These are phyloP conservation scores for Bombardia bombarda DNA, from an alignment of 495 filamentous ascomycete genomes.

Conservation along the genomic window DNA sequence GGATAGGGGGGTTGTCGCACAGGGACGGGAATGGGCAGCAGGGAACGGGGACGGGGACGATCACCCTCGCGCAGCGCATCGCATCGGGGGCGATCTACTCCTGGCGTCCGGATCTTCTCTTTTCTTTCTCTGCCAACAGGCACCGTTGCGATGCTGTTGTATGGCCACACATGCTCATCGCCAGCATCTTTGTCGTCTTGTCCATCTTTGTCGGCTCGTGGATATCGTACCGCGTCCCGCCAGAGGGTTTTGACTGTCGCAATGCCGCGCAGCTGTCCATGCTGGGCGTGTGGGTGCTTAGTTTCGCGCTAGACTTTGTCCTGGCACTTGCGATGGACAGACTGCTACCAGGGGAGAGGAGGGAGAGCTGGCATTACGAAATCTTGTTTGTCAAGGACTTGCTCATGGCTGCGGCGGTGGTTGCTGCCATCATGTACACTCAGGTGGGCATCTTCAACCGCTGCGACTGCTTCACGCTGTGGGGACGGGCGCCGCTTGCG, in stretches of 20 bases:
- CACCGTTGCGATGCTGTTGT: not conserved
- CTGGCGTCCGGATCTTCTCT: conserved; percentile 4
- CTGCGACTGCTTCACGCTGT: conserved; percentile 11
- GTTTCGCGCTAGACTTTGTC: not conserved
- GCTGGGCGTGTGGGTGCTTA: conserved; percentile 3
- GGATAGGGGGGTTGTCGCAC: no score
- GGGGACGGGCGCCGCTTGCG: conserved; percentile 5
- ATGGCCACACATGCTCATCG: conserved; percentile 2
- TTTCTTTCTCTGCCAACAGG: no score
- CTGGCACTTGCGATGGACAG: not conserved
- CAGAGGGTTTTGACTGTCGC: conserved; percentile 11
- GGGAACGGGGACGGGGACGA: not conserved
- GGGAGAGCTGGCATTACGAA: not conserved
- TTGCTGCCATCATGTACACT: conserved; percentile 3
- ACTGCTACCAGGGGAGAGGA: not conserved
- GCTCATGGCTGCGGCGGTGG: not conserved
- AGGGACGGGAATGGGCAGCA: not conserved
- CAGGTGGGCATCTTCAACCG: conserved; percentile 14
- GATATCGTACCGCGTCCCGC: conserved; percentile 11
- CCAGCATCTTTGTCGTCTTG: not conserved
- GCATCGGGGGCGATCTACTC: conserved; percentile 5
- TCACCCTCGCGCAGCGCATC: conserved; percentile 2
- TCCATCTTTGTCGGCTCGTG: conserved; percentile 6
- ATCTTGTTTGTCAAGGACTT: conserved; percentile 7
- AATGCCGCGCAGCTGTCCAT: conserved; percentile 3